These are phyloP conservation scores for Pyropia haitanensis DNA, from an alignment of 23 red algal species.

Conservation along the genomic window DNA sequence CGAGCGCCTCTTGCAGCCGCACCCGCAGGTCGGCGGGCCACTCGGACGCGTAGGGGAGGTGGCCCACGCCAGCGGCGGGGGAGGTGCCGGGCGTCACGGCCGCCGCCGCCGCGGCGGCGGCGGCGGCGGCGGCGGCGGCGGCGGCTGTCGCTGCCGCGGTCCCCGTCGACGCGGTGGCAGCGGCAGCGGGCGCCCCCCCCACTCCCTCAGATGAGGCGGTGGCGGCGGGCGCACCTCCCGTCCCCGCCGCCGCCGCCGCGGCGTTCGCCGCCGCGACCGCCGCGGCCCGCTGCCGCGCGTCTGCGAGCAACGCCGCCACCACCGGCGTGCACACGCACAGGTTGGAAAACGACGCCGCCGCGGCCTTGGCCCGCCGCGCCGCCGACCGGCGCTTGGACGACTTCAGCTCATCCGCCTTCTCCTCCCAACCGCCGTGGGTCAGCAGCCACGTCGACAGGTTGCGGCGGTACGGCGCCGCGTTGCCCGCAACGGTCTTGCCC, in stretches of 20 bases:
- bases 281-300: conserved; percentile 10
- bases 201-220: too few species aligned
- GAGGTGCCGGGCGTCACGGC: conserved; percentile 4
- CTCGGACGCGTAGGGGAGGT: conserved; percentile 7
- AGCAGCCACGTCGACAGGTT: conserved; percentile 82
- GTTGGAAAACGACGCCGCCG: conserved; percentile 51
- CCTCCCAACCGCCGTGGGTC: conserved; percentile 81
- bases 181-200: too few species aligned
- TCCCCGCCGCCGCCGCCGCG: too few species aligned
- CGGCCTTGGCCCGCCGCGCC: conserved; percentile 53
- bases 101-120: conserved; percentile 8
- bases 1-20: conserved; percentile 78
- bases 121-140: conserved; percentile 16
- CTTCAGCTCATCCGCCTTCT: conserved; percentile 93
- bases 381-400: conserved; percentile 80
- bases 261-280: conserved; percentile 12
- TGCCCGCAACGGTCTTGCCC: conserved; percentile 95
- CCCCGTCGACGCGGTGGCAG: too few species aligned
- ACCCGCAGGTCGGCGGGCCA: conserved; percentile 83
- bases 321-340: conserved; percentile 63
- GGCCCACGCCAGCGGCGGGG: not conserved
- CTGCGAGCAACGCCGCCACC: conserved; percentile 15
- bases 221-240: too few species aligned
- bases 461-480: conserved; percentile 92
- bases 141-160: conserved; percentile 1